A percentile compares a stretch with the other conserved stretches of the same genome.
phyloP scores from a whole-genome alignment of 192 early-diverging fungal genomes.

The Gonapodya sp. region DNA sequence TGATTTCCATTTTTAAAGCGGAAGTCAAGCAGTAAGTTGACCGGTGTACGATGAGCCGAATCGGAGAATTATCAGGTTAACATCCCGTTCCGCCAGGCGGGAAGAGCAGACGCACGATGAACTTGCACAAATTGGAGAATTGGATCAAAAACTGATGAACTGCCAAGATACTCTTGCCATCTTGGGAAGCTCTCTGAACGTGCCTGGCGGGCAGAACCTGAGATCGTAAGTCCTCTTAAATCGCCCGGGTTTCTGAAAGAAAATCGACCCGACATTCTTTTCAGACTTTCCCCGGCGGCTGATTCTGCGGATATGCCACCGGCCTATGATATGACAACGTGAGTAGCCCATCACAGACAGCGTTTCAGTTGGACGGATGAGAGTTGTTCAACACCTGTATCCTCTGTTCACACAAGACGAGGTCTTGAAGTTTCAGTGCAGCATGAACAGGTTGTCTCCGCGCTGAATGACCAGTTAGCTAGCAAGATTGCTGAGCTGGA shows the following conservation, averaged over 20 bases:
- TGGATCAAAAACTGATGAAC: background rate
- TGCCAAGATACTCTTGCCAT: background rate
- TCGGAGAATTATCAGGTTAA: background rate
- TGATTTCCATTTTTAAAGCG: background rate
- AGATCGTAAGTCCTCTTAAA: too few relatives aligned
- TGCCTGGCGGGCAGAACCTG: too few relatives aligned
- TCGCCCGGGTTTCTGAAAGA: too few relatives aligned
- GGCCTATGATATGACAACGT: background rate
- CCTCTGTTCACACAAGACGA: too few relatives aligned
- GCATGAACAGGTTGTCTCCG: background rate
- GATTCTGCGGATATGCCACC: background rate
- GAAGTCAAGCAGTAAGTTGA: background rate
- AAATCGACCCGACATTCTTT: background rate
- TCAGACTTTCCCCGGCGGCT: background rate
- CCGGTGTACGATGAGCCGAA: too few relatives aligned
- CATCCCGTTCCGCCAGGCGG: background rate
- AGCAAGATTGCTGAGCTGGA: background rate
- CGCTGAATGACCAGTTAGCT: background rate
- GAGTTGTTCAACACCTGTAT: too few relatives aligned
- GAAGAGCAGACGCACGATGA: background rate
- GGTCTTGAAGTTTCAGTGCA: background rate
- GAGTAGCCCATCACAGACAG: background rate
- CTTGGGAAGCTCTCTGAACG: too few relatives aligned
- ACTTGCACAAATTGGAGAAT: background rate
- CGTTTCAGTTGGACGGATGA: background rate